Evolutionary conservation across 441 rosid species (phyloP).

Genomic region (Pelargonium fulgidum): DNA sequence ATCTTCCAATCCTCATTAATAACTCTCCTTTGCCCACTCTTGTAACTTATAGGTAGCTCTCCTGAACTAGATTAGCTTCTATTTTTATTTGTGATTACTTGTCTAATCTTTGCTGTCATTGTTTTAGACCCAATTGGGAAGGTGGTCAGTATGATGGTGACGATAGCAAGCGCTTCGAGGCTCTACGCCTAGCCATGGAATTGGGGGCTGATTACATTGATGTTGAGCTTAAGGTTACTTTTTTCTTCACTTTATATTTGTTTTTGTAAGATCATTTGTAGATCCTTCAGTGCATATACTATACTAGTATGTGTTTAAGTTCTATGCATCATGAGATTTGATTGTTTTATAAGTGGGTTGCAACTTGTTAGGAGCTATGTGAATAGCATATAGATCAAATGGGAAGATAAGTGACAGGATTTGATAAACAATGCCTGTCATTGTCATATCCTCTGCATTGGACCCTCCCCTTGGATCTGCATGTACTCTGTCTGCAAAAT

Average conservation of each 20-base stretch:
- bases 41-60: conserved; percentile 41
- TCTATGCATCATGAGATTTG: no score
- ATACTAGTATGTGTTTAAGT: no score
- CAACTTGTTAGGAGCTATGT: no score
- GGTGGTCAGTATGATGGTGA: conserved; percentile 55
- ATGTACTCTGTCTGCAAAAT: no score
- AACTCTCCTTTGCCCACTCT: conserved; percentile 50
- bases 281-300: no score
- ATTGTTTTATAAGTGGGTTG: no score
- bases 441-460: not conserved
- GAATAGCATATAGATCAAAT: no score
- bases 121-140: conserved; percentile 50
- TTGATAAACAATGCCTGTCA: not conserved
- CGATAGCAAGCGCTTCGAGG: conserved; percentile 40
- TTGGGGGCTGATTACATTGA: conserved; percentile 51
- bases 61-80: not conserved
- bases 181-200: conserved; percentile 42
- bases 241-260: not conserved
- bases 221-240: conserved; percentile 46
- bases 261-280: no score
- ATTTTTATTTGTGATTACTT: not conserved
- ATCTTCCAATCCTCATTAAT: conserved; percentile 34
- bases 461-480: not conserved
- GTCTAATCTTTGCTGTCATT: not conserved
- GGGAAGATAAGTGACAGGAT: not conserved